Evolutionary conservation across 352 stramenopile genomes (phyloP).

Genomic region (Phytophthora chlamydospora): DNA sequence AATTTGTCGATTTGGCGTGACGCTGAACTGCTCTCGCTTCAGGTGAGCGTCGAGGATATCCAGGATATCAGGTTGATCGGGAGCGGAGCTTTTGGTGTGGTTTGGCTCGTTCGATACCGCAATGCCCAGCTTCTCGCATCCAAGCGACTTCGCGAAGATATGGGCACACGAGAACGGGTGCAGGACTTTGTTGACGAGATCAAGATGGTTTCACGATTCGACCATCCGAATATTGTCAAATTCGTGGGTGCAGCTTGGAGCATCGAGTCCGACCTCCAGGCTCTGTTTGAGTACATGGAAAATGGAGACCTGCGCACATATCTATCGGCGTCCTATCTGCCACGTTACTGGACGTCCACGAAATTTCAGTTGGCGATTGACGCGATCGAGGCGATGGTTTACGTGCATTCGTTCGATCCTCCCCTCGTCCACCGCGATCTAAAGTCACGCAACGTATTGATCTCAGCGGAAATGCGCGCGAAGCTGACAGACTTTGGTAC

Average conservation of each 20-base stretch:
- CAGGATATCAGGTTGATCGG: conserved; percentile 34
- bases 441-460: conserved; percentile 42
- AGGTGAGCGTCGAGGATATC: conserved; percentile 26
- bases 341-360: conserved; percentile 26
- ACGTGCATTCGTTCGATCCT: conserved; percentile 44
- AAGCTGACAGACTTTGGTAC: conserved; percentile 46
- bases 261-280: conserved; percentile 48
- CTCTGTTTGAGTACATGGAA: conserved; percentile 58
- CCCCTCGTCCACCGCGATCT: conserved; percentile 45
- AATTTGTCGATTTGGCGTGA: conserved; percentile 34
- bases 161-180: conserved; percentile 15
- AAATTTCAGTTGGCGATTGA: conserved; percentile 49
- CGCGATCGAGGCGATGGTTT: conserved; percentile 43
- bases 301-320: conserved; percentile 50
- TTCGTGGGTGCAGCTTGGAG: conserved; percentile 60
- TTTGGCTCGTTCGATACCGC: conserved; percentile 37
- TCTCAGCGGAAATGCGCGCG: conserved; percentile 29
- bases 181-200: conserved; percentile 33
- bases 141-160: conserved; percentile 30
- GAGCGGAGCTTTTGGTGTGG: conserved; percentile 33
- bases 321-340: conserved; percentile 19
- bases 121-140: conserved; percentile 27
- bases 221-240: conserved; percentile 39
- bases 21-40: conserved; percentile 21
- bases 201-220: conserved; percentile 42